Evolutionary conservation across 768 basidiomycete species (phyloP), one percentile per base, ranked within the genome.

Genomic region (Boletus tylopilopsis): DNA sequence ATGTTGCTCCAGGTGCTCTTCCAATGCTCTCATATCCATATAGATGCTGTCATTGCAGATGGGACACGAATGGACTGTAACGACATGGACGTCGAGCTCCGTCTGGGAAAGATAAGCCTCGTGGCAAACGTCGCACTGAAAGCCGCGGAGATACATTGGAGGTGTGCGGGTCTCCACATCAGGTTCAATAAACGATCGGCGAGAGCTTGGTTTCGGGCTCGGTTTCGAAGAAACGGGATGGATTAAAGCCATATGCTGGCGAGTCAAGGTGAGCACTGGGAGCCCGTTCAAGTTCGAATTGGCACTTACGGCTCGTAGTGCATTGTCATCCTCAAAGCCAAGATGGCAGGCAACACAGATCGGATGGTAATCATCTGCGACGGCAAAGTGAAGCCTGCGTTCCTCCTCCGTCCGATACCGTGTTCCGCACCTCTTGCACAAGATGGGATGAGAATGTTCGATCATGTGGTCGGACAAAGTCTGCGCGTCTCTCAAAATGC

Each of bases 351-450:
- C 11, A 21, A 39, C 21, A 48, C 74, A 76, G 12, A 64, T 59
- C 0, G 73, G 73, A 40, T 78, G 76, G 39, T 54, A 2, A 38
- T 68, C 66, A 16, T 65, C 57, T 4, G 72, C 68, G 11, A 69
- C 64, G 29, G 54, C 56, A 44, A 74, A 76, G 52, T 79, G 77
- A 33, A 57, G 49, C 7, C 47, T 55, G 6, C 70, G 63, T 1
- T 67, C 68, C 16, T 75, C 76, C 34, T 73, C 69, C 10, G 66
- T 62, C 44, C 36, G 56, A 44, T 66, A 68, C 42, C 58, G 68
- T 18, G 68, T 64, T 27, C 64, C 58, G 40, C 67, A 69, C 36
- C 21, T 51, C 54, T 58, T 63, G 56, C 67, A 68, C 34, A 30
- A 36, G 38, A 64, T 32, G 23, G 62, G 60, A 53, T 53, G 62